phyloP scores from a whole-genome alignment of 2,329 filamentous ascomycete species.

The Pleoardoris graminearum region DNA sequence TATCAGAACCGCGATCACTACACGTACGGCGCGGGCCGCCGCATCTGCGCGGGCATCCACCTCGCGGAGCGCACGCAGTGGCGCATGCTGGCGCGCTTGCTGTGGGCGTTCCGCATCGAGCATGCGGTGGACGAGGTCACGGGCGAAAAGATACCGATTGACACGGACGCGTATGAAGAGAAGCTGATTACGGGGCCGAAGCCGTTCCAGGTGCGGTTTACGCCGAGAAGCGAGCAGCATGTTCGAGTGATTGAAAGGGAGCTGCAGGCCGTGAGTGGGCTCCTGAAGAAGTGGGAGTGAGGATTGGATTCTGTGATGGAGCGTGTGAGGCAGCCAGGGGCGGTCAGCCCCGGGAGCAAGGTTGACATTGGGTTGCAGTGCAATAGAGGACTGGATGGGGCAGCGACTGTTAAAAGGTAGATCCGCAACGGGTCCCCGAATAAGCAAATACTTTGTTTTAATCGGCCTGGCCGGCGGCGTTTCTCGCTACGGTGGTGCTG shows the following conservation, averaged over 20 bases:
- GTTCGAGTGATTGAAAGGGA: constrained; percentile 38
- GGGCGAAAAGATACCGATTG: constrained; percentile 47
- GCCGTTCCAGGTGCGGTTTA: constrained; percentile 57
- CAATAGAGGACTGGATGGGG: too few species aligned
- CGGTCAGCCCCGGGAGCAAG: too few species aligned
- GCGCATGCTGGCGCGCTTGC: constrained; percentile 37
- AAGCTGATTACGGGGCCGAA: constrained; percentile 50
- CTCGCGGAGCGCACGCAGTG: constrained; percentile 57
- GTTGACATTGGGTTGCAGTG: too few species aligned
- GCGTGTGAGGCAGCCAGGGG: too few species aligned
- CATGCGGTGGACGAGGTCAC: constrained; percentile 40
- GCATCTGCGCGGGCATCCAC: constrained; percentile 57
- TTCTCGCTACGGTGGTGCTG: too few species aligned
- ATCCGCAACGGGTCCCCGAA: too few species aligned
- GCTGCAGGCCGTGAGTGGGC: constrained; percentile 28
- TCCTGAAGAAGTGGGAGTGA: constrained; percentile 27
- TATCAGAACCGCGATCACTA: constrained; percentile 51
- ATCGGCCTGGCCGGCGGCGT: too few species aligned
- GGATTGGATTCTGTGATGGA: too few species aligned
- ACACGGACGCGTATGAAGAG: constrained; percentile 36
- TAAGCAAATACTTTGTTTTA: too few species aligned
- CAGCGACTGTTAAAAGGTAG: too few species aligned
- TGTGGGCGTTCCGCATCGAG: constrained; percentile 57
- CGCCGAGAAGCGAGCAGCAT: constrained; percentile 47
- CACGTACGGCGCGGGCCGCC: constrained; percentile 54